Evolutionary conservation across 208 protist species (phyloP), one percentile per base, ranked within the genome.

Genomic region (Trypanosoma boissoni): DNA sequence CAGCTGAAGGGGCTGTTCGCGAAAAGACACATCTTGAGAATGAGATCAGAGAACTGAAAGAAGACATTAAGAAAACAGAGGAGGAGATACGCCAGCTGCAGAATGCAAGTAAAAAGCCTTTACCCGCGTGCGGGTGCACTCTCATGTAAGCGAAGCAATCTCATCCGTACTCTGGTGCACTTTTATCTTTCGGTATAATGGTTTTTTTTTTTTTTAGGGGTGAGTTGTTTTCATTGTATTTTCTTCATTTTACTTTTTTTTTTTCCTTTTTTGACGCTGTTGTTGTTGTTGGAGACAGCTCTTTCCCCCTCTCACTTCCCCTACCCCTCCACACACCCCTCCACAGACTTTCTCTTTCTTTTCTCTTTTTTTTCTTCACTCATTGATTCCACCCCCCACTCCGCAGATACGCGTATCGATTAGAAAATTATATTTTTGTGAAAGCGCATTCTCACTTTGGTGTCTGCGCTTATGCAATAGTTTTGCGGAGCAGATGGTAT

Each of bases 141-240:
- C 21, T 74, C 21, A 93, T 93, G 86, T 93, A 83, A 48, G 6
- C 7, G n/a, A n/a, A n/a, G n/a, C n/a, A n/a, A 21, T 58, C 7
- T 42, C 36, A n/a, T 27, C 46, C 0, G 69, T 85, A 43, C 78
- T 76, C 41, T 41, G 72, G 34, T 93, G 86, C 45, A 58, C 41
- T 28, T 18, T 74, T n/a, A 93, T 93, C 82, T 93, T 81, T 42
- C 9, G 2, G 5, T 27, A 2, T 31, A 37, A 5, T 12, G 18
- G 21, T 20, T 23, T 49, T 49, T 55, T 64, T 64, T 64, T 58
- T 58, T 43, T 58, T 58, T 43, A 16, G 24, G 32, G 32, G 0
- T 16, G 10, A 29, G 20, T 54, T 32, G 6, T 24, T n/a, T 45
- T 43, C 29, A 49, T 52, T 26, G 10, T 29, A 12, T 18, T n/a